Percentiles rank a stretch among this genome's conserved stretches.
These are phyloP conservation scores for Boletellus deceptivus DNA, from an alignment of 1,284 basidiomycete genomes.

Conservation along the genomic window DNA sequence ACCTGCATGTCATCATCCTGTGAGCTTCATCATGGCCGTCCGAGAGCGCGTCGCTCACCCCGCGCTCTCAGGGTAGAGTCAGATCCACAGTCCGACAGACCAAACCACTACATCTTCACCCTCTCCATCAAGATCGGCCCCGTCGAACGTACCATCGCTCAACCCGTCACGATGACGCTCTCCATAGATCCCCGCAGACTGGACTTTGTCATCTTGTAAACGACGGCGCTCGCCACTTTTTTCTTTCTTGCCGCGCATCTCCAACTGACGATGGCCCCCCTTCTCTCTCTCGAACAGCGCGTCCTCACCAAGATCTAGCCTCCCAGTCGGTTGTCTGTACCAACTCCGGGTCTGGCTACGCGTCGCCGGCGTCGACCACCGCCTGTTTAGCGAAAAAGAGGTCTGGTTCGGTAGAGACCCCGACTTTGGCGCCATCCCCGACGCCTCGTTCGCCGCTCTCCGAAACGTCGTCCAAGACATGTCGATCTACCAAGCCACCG, in stretches of 20 bases:
- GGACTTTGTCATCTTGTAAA: conserved; percentile 58
- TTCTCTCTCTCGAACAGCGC: conserved; percentile 35
- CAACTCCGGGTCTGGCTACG: conserved; percentile 60
- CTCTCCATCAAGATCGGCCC: conserved; percentile 52
- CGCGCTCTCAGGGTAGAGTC: conserved; percentile 47
- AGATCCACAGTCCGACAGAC: conserved; percentile 34
- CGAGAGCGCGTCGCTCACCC: neutral
- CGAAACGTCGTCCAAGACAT: conserved; percentile 40
- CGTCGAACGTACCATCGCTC: conserved; percentile 50
- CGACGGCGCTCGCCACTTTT: neutral
- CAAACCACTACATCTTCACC: conserved; percentile 46
- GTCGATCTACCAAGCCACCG: conserved; percentile 49
- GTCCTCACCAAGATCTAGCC: conserved; percentile 52
- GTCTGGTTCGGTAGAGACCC: conserved; percentile 60
- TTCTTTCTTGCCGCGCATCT: too few relatives aligned
- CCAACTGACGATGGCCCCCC: neutral
- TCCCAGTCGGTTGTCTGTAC: conserved; percentile 49
- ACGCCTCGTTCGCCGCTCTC: conserved; percentile 51
- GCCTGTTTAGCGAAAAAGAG: conserved; percentile 57
- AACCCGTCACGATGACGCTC: conserved; percentile 44
- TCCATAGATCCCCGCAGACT: conserved; percentile 50
- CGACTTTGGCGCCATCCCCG: conserved; percentile 52
- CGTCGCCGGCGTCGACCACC: conserved; percentile 50
- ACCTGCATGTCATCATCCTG: conserved; percentile 30
- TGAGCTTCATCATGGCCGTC: conserved; percentile 14